Conservation (phyloP, 2,329 filamentous ascomycete species). For the Cytospora piceae region DNA sequence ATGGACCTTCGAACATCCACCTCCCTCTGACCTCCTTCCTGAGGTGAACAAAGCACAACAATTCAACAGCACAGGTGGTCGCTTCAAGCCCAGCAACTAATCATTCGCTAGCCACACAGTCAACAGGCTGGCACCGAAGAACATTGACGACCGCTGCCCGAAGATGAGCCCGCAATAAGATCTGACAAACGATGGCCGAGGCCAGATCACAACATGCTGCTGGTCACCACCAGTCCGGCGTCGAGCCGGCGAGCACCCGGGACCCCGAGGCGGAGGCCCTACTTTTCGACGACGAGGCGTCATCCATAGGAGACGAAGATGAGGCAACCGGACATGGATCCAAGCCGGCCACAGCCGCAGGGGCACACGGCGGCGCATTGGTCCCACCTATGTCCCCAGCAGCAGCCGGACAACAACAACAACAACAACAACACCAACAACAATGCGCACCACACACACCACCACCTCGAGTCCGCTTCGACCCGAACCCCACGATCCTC, state of each 20-base stretch:
- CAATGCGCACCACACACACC: constrained; percentile 58
- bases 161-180: constrained; percentile 36
- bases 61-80: neutral
- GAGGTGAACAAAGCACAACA: neutral
- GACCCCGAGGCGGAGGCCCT: constrained; percentile 35
- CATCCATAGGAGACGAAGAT: constrained; percentile 21
- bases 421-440: neutral
- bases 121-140: constrained; percentile 10
- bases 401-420: constrained; percentile 5
- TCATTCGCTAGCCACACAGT: neutral
- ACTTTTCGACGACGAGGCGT: constrained; percentile 33
- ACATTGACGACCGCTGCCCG: constrained; percentile 16
- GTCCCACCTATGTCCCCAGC: constrained; percentile 6
- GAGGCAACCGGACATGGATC: constrained; percentile 22
- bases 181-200: constrained; percentile 35
- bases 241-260: constrained; percentile 28
- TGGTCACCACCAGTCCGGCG: constrained; percentile 21
- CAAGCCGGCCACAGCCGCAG: neutral
- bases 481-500: constrained; percentile 53
- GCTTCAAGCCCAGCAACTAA: neutral
- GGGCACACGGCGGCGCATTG: constrained; percentile 24
- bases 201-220: constrained; percentile 35
- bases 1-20: constrained; percentile 1
- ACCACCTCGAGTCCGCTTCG: constrained; percentile 73
- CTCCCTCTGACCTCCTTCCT: neutral